phyloP scores from a whole-genome alignment of 75 land plant genomes.

The Pinus albicaulis region DNA sequence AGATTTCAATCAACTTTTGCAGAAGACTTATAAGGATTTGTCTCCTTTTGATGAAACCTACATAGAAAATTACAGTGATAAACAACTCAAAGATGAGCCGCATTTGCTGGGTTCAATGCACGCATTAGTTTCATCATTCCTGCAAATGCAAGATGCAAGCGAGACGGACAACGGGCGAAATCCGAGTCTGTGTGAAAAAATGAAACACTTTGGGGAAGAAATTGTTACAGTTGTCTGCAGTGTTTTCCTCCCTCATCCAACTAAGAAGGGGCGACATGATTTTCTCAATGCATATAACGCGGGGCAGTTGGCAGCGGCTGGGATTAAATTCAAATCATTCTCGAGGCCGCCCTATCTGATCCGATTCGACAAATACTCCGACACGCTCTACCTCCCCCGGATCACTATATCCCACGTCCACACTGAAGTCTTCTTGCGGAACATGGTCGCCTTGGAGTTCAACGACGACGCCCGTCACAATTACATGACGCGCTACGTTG shows the following conservation, averaged over 20 bases:
- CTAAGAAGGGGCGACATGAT: neutral
- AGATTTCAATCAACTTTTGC: too few relatives aligned
- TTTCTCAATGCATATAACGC: neutral
- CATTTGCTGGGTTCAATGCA: too few relatives aligned
- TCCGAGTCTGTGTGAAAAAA: too few relatives aligned
- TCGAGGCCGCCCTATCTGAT: neutral
- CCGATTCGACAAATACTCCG: neutral
- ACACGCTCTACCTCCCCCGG: neutral
- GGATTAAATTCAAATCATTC: neutral
- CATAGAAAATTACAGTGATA: too few relatives aligned
- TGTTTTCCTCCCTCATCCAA: neutral
- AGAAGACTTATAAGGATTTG: too few relatives aligned
- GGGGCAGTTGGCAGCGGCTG: neutral
- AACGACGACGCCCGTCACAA: neutral
- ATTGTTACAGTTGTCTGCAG: too few relatives aligned
- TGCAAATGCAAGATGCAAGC: too few relatives aligned
- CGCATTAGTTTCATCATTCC: too few relatives aligned
- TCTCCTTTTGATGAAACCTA: too few relatives aligned
- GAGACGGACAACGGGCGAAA: too few relatives aligned
- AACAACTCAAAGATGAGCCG: too few relatives aligned
- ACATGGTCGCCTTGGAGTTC: slow-evolving; percentile 4
- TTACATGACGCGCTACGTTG: neutral
- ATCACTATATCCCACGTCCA: neutral
- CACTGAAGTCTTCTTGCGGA: neutral
- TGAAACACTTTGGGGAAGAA: too few relatives aligned